phyloP scores from a whole-genome alignment of 169 alveolate species.

The Babesia gibsoni region DNA sequence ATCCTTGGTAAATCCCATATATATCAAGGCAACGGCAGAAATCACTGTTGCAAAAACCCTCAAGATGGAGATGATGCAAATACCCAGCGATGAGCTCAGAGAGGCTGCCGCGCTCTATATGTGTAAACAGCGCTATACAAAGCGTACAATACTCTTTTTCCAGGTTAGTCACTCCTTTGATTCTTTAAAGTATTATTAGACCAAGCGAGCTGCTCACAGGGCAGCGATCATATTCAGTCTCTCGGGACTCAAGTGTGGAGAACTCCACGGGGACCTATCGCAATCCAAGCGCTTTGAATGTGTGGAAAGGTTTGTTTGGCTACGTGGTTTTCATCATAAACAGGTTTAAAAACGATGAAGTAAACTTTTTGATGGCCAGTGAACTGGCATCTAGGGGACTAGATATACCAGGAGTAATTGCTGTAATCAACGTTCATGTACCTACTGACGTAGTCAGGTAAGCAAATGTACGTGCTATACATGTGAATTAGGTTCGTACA shows the following conservation, averaged over 20 bases:
- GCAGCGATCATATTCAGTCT: slow-evolving; percentile 80
- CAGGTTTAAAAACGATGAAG: slow-evolving; percentile 86
- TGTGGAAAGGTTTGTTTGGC: slow-evolving; percentile 68
- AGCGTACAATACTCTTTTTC: slow-evolving; percentile 83
- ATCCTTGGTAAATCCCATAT: slow-evolving; percentile 78
- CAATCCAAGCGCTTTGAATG: slow-evolving; percentile 90
- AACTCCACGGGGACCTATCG: slow-evolving; percentile 92
- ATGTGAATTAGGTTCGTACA: slow-evolving; percentile 85
- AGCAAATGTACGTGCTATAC: background rate
- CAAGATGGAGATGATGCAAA: slow-evolving; percentile 83
- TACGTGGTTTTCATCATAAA: slow-evolving; percentile 78
- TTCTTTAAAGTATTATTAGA: slow-evolving; percentile 80
- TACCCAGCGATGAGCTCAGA: slow-evolving; percentile 50
- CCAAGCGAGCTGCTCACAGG: slow-evolving; percentile 89
- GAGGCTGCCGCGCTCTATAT: slow-evolving; percentile 86
- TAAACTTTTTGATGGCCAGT: slow-evolving; percentile 88
- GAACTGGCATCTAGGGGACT: slow-evolving; percentile 95
- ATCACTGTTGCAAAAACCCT: slow-evolving; percentile 67
- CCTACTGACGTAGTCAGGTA: slow-evolving; percentile 86
- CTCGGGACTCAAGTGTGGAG: slow-evolving; percentile 86
- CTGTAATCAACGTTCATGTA: slow-evolving; percentile 89
- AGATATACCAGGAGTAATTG: slow-evolving; percentile 87
- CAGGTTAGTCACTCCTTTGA: slow-evolving; percentile 77
- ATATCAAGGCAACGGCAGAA: slow-evolving; percentile 60
- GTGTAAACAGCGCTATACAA: slow-evolving; percentile 85